Conservation (phyloP, 257 asterid genomes). For the Knoxia roxburghii region DNA sequence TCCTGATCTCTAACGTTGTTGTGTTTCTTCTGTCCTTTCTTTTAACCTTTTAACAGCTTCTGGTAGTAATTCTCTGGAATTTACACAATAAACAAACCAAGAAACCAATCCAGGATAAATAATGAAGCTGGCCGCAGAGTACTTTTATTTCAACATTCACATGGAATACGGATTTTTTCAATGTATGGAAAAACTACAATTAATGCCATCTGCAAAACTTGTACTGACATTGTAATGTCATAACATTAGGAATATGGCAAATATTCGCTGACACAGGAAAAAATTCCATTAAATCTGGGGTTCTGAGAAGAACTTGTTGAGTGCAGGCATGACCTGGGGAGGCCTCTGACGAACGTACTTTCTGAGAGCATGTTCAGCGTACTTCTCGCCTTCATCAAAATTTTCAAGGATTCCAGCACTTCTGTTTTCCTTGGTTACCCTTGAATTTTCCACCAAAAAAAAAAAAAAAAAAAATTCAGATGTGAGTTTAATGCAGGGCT, state of each 20-base stretch:
- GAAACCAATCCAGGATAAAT: too few species aligned
- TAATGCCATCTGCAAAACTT: too few species aligned
- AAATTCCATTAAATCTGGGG: slow-evolving; percentile 4
- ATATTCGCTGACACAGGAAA: neutral
- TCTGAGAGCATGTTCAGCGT: slow-evolving; percentile 58
- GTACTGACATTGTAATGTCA: too few species aligned
- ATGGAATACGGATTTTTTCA: too few species aligned
- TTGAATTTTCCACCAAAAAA: slow-evolving; percentile 16
- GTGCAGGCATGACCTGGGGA: slow-evolving; percentile 73
- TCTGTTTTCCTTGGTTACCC: slow-evolving; percentile 80
- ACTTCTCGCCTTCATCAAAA: slow-evolving; percentile 66
- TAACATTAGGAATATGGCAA: neutral
- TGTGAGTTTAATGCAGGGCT: neutral
- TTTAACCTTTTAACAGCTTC: too few species aligned
- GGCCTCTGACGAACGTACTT: slow-evolving; percentile 57
- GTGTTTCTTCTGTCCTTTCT: too few species aligned
- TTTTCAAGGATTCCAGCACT: slow-evolving; percentile 79
- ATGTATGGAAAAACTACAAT: too few species aligned
- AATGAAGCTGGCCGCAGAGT: too few species aligned
- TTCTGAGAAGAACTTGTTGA: slow-evolving; percentile 46
- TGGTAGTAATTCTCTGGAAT: too few species aligned
- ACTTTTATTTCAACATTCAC: too few species aligned
- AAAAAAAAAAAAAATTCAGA: neutral
- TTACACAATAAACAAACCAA: too few species aligned
- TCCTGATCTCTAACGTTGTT: neutral